These are phyloP conservation scores for Macadamia integrifolia DNA, from an alignment of 164 flowering plant species.

Conservation along the genomic window DNA sequence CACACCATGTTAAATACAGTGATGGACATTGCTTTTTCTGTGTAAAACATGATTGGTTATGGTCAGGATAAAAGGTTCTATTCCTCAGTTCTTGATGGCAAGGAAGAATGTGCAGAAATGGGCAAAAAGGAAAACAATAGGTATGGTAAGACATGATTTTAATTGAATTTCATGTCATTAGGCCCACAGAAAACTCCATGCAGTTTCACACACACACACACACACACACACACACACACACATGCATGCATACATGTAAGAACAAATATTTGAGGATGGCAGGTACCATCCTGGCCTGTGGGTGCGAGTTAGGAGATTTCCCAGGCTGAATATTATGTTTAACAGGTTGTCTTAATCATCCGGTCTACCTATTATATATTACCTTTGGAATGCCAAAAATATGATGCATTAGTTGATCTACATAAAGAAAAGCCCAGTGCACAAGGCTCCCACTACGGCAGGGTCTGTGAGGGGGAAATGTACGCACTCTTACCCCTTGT, in stretches of 20 bases:
- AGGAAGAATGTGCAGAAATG: constrained; percentile 22
- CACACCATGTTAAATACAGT: too few species aligned
- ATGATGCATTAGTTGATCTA: background rate
- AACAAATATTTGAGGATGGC: too few species aligned
- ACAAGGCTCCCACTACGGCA: too few species aligned
- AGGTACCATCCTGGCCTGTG: too few species aligned
- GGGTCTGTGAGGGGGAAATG: too few species aligned
- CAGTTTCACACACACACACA: too few species aligned
- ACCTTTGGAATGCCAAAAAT: background rate
- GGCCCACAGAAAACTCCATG: too few species aligned
- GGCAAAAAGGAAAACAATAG: constrained; percentile 20
- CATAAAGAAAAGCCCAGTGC: too few species aligned
- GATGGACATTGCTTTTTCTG: constrained; percentile 1
- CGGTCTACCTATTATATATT: background rate
- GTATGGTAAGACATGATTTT: constrained; percentile 16
- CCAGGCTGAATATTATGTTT: background rate
- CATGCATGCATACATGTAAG: too few species aligned
- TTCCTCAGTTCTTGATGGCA: constrained; percentile 23
- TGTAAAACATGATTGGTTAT: constrained; percentile 3
- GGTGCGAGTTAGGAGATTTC: too few species aligned
- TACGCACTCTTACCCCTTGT: too few species aligned
- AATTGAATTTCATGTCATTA: too few species aligned
- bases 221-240: background rate
- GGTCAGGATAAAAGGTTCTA: constrained; percentile 34
- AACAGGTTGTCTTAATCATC: background rate